These are phyloP conservation scores for Hortaea sp. DNA, from an alignment of 2,329 filamentous ascomycete genomes.

Conservation along the genomic window DNA sequence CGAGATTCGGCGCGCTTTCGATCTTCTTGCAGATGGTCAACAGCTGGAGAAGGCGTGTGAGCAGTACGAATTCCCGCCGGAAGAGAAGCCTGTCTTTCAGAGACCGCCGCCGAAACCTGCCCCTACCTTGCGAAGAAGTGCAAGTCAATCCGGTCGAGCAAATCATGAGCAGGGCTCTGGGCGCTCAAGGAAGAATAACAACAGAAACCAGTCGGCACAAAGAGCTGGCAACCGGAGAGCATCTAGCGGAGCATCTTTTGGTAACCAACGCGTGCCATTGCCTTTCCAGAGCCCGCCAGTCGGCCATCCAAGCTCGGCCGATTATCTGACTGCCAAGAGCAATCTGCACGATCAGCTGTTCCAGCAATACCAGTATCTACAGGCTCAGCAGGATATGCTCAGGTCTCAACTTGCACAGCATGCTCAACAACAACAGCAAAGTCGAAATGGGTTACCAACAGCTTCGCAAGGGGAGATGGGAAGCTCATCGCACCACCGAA, in stretches of 20 bases:
- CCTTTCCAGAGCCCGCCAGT: slow-evolving; percentile 34
- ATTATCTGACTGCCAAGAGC: slow-evolving; percentile 34
- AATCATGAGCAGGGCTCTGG: slow-evolving; percentile 33
- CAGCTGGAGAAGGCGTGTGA: slow-evolving; percentile 79
- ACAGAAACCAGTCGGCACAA: slow-evolving; percentile 39
- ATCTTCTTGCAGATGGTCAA: slow-evolving; percentile 60
- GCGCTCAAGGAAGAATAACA: slow-evolving; percentile 26
- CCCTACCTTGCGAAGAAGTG: slow-evolving; percentile 41
- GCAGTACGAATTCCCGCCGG: slow-evolving; percentile 76
- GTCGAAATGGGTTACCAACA: slow-evolving; percentile 21
- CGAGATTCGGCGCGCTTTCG: slow-evolving; percentile 82
- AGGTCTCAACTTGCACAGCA: slow-evolving; percentile 35
- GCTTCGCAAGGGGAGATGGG: slow-evolving; percentile 19
- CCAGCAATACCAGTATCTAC: slow-evolving; percentile 34
- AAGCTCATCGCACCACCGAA: slow-evolving; percentile 30
- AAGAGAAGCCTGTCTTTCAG: slow-evolving; percentile 53
- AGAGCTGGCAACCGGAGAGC: slow-evolving; percentile 44
- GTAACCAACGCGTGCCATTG: slow-evolving; percentile 26
- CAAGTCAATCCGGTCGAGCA: slow-evolving; percentile 38
- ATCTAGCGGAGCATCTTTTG: slow-evolving; percentile 45
- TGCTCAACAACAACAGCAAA: slow-evolving; percentile 27
- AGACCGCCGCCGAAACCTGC: slow-evolving; percentile 47
- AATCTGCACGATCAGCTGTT: slow-evolving; percentile 39
- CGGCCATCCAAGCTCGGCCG: slow-evolving; percentile 23
- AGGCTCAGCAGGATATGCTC: slow-evolving; percentile 27